These are phyloP conservation scores for Flaveria linearis DNA, from an alignment of 129 eudicot genomes.

Conservation along the genomic window DNA sequence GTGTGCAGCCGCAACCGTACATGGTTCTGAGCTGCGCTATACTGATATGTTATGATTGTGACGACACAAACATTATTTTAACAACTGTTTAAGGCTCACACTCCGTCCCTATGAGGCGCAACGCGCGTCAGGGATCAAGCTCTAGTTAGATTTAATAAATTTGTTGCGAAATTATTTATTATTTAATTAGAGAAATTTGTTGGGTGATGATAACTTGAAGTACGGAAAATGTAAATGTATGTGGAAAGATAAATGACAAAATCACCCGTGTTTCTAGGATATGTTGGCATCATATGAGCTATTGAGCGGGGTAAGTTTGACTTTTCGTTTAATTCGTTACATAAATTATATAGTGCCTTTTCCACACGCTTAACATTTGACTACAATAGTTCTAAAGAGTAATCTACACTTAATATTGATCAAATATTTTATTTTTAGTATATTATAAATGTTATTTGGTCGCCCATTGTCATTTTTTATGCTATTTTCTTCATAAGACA, in stretches of 20 bases:
- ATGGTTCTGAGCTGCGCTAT: too few relatives aligned
- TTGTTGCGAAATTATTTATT: background rate
- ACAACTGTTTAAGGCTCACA: too few relatives aligned
- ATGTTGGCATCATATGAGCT: background rate
- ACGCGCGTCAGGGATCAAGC: too few relatives aligned
- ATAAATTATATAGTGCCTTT: slow-evolving; percentile 6
- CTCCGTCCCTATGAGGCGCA: too few relatives aligned
- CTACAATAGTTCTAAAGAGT: slow-evolving; percentile 9
- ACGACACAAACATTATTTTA: too few relatives aligned
- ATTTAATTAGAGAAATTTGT: background rate
- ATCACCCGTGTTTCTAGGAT: background rate
- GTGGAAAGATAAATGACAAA: background rate
- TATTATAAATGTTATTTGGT: background rate
- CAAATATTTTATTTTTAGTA: background rate
- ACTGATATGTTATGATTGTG: too few relatives aligned
- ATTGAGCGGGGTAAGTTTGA: slow-evolving; percentile 19
- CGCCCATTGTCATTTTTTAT: background rate
- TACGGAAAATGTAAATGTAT: background rate
- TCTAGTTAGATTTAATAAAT: background rate
- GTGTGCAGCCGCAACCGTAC: too few relatives aligned
- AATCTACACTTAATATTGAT: slow-evolving; percentile 10
- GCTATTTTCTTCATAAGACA: background rate
- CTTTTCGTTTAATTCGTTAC: background rate
- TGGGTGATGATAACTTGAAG: slow-evolving; percentile 26
- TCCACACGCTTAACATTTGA: slow-evolving; percentile 26